Evolutionary conservation across 2,329 filamentous ascomycete genomes (phyloP).

Genomic region (Paecilomyces niveus): DNA sequence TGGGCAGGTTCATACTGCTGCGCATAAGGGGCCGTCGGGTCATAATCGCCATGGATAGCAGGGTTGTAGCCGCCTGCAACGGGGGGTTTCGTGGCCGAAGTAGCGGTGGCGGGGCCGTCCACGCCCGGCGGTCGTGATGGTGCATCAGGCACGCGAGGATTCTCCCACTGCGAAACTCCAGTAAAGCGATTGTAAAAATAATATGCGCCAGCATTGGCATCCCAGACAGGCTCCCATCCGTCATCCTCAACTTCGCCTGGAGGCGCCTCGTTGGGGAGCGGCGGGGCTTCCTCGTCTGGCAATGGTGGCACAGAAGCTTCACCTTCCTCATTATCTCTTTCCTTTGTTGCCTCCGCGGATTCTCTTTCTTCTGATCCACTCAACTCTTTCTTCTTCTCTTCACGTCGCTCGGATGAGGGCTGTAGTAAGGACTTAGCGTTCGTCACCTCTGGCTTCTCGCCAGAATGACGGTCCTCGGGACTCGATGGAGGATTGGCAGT

Average conservation of each 20-base stretch:
- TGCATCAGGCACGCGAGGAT: slow-evolving; percentile 62
- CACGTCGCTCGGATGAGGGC: slow-evolving; percentile 1
- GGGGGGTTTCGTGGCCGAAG: slow-evolving; percentile 30
- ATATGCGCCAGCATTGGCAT: slow-evolving; percentile 59
- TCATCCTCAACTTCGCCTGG: slow-evolving; percentile 45
- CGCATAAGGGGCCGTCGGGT: slow-evolving; percentile 92
- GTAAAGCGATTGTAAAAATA: slow-evolving; percentile 85
- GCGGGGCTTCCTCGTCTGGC: slow-evolving; percentile 37
- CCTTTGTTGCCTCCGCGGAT: neutral
- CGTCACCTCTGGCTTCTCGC: slow-evolving; percentile 1
- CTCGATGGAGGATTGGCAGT: slow-evolving; percentile 3
- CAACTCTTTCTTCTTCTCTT: slow-evolving; percentile 5
- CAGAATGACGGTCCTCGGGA: neutral
- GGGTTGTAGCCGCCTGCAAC: slow-evolving; percentile 79
- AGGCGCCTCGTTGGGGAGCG: slow-evolving; percentile 47
- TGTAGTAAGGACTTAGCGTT: neutral
- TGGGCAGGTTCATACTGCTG: slow-evolving; percentile 43
- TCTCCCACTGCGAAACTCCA: slow-evolving; percentile 71
- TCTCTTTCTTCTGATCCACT: slow-evolving; percentile 3
- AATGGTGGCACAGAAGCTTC: slow-evolving; percentile 29
- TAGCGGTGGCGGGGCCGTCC: slow-evolving; percentile 24
- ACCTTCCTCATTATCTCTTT: slow-evolving; percentile 11
- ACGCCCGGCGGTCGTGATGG: slow-evolving; percentile 19
- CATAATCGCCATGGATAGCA: slow-evolving; percentile 91
- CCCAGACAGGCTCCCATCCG: slow-evolving; percentile 79